phyloP scores from a whole-genome alignment of 208 protist genomes.

The Tetramitus jugosus region DNA sequence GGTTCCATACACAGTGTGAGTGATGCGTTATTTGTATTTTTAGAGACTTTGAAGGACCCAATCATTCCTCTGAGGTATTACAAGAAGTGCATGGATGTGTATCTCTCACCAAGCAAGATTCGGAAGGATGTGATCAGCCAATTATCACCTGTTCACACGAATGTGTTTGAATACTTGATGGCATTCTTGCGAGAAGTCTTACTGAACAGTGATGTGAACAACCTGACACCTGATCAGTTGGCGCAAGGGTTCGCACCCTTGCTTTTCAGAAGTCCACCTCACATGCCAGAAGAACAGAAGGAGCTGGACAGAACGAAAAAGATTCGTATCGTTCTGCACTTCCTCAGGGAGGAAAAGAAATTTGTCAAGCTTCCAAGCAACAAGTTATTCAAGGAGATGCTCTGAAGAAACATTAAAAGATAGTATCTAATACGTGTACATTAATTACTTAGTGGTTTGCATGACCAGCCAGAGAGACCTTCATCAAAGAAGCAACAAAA shows the following conservation, averaged over 20 bases:
- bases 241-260: neutral
- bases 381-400: no score
- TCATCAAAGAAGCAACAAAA: constrained; percentile 50
- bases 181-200: constrained; percentile 7
- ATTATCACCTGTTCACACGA: neutral
- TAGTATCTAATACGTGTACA: no score
- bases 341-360: constrained; percentile 7
- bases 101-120: neutral
- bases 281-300: neutral
- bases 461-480: no score
- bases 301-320: neutral
- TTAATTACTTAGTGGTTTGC: no score
- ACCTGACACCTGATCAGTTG: neutral
- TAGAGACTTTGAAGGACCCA: neutral
- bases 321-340: neutral
- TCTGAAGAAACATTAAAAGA: no score
- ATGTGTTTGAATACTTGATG: neutral
- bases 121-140: neutral
- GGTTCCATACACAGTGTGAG: neutral
- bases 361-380: no score
- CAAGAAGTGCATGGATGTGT: neutral
- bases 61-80: neutral
- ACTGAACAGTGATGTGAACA: constrained; percentile 13
- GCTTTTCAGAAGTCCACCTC: neutral
- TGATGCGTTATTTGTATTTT: neutral